Conservation (phyloP, 116 monocot species). For the Zostera marina region DNA sequence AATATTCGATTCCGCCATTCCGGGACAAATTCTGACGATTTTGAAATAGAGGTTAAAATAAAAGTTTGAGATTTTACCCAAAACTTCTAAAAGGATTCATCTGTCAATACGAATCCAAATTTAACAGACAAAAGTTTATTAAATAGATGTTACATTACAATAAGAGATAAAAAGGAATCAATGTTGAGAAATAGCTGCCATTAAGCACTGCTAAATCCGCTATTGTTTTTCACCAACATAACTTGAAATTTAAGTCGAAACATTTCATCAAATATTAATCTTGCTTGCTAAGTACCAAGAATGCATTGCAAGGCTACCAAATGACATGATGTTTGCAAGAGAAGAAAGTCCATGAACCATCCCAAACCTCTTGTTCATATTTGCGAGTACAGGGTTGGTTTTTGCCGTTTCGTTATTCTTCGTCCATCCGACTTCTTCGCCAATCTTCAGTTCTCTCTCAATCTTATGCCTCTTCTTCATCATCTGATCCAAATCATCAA, state of each 20-base stretch:
- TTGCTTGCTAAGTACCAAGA: conserved; percentile 91
- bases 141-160: too few relatives aligned
- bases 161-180: too few relatives aligned
- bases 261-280: conserved; percentile 6
- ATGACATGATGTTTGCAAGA: conserved; percentile 79
- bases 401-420: conserved; percentile 58
- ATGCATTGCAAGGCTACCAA: conserved; percentile 81
- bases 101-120: too few relatives aligned
- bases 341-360: conserved; percentile 95
- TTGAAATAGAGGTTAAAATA: too few relatives aligned
- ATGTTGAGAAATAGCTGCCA: too few relatives aligned
- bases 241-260: too few relatives aligned
- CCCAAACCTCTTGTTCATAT: conserved; percentile 93
- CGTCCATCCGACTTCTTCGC: conserved; percentile 81
- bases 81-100: too few relatives aligned
- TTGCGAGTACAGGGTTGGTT: conserved; percentile 49
- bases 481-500: conserved; percentile 36
- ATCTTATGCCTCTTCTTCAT: conserved; percentile 96
- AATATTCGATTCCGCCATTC: too few relatives aligned
- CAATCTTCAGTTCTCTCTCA: conserved; percentile 68
- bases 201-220: too few relatives aligned
- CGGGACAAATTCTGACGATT: too few relatives aligned
- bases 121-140: neutral
- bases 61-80: too few relatives aligned
- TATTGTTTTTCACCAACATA: too few relatives aligned